Evolutionary conservation across 2,329 filamentous ascomycete species (phyloP), one percentile per base, ranked within the genome.

Genomic region (Stylonectria norvegica): DNA sequence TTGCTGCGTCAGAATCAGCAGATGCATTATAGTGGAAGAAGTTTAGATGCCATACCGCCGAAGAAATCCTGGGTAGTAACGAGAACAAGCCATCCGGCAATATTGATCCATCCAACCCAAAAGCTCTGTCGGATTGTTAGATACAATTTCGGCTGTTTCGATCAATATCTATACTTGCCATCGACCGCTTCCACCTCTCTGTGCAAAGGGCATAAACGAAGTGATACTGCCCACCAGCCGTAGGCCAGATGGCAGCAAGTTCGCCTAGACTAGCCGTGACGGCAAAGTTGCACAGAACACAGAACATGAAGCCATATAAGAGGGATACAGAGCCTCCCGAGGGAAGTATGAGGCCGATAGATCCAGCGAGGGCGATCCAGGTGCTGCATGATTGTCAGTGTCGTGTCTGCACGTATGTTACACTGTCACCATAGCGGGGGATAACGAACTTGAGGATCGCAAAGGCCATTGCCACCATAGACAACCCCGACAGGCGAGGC

Each of bases 1-100:
- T 14, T 7, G 30, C 30, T 32, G n/a, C 19, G 5, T 8, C 17
- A 32, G 14, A 6, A 5, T 8, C 17, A 32, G 14, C 7, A 5
- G 10, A 14, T 32, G 8, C 17, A n/a, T 16, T 9, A 18, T 7
- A 19, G 30, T 7, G 7, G 19, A 32, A 19, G 30, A 8, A 8
- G n/a, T 10, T 14, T 15, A 30, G 2, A 6, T 19, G 11, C 20
- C 55, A 23, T 51, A 69, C 67, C 66, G 34, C 59, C 65, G 45
- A 72, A 71, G 51, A 68, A 70, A 0, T 60, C 66, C 32, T 68
- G 65, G 0, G 65, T 66, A 5, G 68, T 71, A 38, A 70, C 64
- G 1, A 71, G 55, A 4, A 63, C 68, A 3, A 72, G 57, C 69
- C 68, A 72, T 4, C 69, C 69, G 12, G 63, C 61, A 36, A 71